Evolutionary conservation across 108 stramenopile genomes (phyloP).

Genomic region (Nitzschia sp.): DNA sequence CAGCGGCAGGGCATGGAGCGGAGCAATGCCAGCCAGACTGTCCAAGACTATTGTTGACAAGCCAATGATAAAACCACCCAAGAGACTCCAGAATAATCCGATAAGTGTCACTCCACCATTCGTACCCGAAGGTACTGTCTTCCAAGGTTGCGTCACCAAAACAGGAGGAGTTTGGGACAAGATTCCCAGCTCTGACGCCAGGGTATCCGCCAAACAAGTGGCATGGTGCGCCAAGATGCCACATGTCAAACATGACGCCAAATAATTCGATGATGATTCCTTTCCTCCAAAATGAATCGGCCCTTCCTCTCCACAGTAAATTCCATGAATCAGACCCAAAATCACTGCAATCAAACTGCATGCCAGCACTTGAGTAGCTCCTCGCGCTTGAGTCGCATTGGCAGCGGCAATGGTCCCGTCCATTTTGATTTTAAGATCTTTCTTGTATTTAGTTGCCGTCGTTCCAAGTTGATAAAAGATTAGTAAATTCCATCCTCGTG

Average conservation of each 20-base stretch:
- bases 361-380: constrained; percentile 73
- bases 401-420: constrained; percentile 54
- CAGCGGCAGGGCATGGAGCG: constrained; percentile 29
- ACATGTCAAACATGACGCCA: constrained; percentile 58
- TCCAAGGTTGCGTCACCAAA: constrained; percentile 64
- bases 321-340: constrained; percentile 55
- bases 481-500: constrained; percentile 69
- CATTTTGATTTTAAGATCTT: constrained; percentile 40
- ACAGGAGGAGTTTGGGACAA: constrained; percentile 53
- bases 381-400: constrained; percentile 46
- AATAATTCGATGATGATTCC: background rate
- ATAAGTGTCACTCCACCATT: constrained; percentile 77
- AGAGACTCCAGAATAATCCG: constrained; percentile 59
- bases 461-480: constrained; percentile 79
- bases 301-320: constrained; percentile 55
- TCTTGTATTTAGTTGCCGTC: constrained; percentile 77
- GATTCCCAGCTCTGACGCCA: constrained; percentile 86
- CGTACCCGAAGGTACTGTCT: constrained; percentile 71
- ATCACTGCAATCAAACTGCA: constrained; percentile 62
- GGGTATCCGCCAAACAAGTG: constrained; percentile 78
- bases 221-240: constrained; percentile 80
- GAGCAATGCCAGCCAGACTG: constrained; percentile 34
- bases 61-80: constrained; percentile 75
- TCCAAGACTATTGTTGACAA: constrained; percentile 52
- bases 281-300: constrained; percentile 41